Evolutionary conservation across 805 yeast genomes (phyloP), one percentile per base, ranked within the genome.

Genomic region (Kluyveromyces starmeri): DNA sequence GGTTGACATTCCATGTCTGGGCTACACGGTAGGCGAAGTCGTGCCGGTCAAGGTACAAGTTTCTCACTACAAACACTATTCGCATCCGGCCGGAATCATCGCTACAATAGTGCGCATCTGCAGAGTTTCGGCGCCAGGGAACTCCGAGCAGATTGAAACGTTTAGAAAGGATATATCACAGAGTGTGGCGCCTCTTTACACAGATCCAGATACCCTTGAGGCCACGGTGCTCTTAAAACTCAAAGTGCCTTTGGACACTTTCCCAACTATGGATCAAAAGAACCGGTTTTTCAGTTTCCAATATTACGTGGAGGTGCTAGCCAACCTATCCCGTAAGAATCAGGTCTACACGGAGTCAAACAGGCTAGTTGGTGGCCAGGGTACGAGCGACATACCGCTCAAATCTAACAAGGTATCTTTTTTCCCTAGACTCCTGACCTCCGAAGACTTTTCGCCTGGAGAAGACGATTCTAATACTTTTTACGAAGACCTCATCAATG

Each of bases 81-180:
- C 76, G 46, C 79, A 78, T 44, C 58, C 79, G 10, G 73, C 73
- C 27, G 95, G 95, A 0, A 66, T 85, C 3, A 81, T 85, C 5
- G 70, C 82, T 9, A 85, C 96, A 0, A 62, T 86, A 32, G 83
- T 83, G 7, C 64, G 96, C 37, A 77, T 88, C 4, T 83, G 94
- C 44, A 66, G 92, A 10, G 71, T 78, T 22, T 58, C 68, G 40
- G 75, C 73, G 46, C 68, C 75, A 34, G 68, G 78, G 36, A 67
- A 71, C 36, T 78, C 80, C 53, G 46, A 63, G 39, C 46, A 68
- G 37, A 48, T 59, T 25, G 67, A 64, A 39, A 57, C 89, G 1
- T 86, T 79, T 54, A 64, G 96, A 37, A 86, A 86, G 53, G 96
- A 86, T 52, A 61, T 86, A 5, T 72, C 78, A 23, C 96, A 86